Conservation (phyloP, 805 yeast species). For the Starmerella vaccinii region DNA sequence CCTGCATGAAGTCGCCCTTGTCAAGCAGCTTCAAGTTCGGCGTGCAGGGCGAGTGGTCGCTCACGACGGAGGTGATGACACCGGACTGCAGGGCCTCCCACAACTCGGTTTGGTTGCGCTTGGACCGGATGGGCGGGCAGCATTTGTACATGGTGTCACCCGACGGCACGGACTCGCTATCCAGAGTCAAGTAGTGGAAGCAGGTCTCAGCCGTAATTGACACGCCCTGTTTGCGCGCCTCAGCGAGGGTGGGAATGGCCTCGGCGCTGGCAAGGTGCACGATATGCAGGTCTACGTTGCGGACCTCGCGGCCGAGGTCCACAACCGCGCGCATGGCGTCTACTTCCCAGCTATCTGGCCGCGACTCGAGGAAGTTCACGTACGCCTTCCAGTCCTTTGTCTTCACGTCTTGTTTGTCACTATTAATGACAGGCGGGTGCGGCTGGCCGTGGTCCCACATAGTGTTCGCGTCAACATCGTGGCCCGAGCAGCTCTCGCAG, state of each 20-base stretch:
- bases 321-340: slow-evolving; percentile 70
- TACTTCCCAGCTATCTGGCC: slow-evolving; percentile 83
- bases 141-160: slow-evolving; percentile 81
- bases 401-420: neutral
- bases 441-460: slow-evolving; percentile 2
- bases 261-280: slow-evolving; percentile 82
- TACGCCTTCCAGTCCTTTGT: slow-evolving; percentile 38
- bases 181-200: slow-evolving; percentile 74
- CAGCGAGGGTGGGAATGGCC: slow-evolving; percentile 59
- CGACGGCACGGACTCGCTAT: slow-evolving; percentile 65
- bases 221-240: slow-evolving; percentile 44
- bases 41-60: slow-evolving; percentile 94
- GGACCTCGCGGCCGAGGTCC: slow-evolving; percentile 41
- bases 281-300: slow-evolving; percentile 50
- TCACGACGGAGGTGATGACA: slow-evolving; percentile 70
- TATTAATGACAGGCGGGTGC: slow-evolving; percentile 12
- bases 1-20: slow-evolving; percentile 77
- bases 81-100: slow-evolving; percentile 68
- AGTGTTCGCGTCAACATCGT: neutral
- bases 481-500: slow-evolving; percentile 12
- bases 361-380: slow-evolving; percentile 64
- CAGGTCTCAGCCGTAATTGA: slow-evolving; percentile 79
- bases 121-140: slow-evolving; percentile 86
- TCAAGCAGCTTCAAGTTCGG: slow-evolving; percentile 77
- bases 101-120: slow-evolving; percentile 54